Evolutionary conservation across 2,329 filamentous ascomycete genomes (phyloP), one percentile per base, ranked within the genome.

Genomic region (Eurotiales sp.): DNA sequence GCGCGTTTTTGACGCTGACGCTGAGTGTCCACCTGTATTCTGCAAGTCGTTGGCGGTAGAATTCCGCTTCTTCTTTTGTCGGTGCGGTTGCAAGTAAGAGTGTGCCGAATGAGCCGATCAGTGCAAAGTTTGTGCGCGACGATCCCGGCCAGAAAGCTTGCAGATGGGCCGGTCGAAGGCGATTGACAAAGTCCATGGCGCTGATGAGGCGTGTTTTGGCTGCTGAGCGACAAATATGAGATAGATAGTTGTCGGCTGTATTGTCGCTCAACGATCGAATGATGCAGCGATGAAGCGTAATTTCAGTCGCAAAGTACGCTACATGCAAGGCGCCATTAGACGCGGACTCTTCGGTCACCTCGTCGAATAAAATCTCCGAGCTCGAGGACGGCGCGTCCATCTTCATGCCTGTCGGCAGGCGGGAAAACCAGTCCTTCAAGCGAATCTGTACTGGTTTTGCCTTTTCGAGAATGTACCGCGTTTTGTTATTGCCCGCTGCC

Each of bases 181-280:
- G 86, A 71, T 96, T 96, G 61, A 96, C 90, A 70, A 96, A 96
- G 67, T 97, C 92, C 88, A 97, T 95, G 57, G 91, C 90, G 19
- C 88, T 95, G 64, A 96, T 96, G 29, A 97, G 80, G 5, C 92
- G 86, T 0, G 92, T 95, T 69, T 96, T 96, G 48, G 92, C 92
- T 3, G 92, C 92, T 52, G 86, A 91, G 48, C 92, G 90, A 70
- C 91, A 96, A 60, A 96, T 96, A 69, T 95, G 89, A 50, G 90
- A 82, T 45, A 95, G 83, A 61, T 96, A 95, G 0, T 86, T 81
- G 64, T 95, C 89, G 34, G 85, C 62, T 30, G 69, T 71, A 17
- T 73, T 76, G 3, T 76, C 70, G 50, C 66, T 77, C 37, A 96
- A 78, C 1, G 90, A 91, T 46, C 90, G 86, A 53, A 96, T 88